Conservation (phyloP, 2,329 filamentous ascomycete genomes). For the Chrysoporthe austroafricana region DNA sequence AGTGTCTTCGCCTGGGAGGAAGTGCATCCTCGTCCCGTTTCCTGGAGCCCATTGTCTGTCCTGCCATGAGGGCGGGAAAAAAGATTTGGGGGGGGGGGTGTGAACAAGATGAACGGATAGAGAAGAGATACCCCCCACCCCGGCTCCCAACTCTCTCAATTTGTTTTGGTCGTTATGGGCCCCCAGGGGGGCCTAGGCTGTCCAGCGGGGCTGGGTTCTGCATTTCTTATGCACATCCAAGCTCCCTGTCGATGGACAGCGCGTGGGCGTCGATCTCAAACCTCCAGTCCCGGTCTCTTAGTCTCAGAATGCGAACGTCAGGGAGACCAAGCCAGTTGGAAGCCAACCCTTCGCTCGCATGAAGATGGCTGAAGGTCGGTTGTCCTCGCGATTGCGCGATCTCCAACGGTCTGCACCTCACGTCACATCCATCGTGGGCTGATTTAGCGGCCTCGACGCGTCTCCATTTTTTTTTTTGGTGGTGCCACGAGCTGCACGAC, state of each 20-base stretch:
- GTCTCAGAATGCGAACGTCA: background rate
- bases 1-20: too few relatives aligned
- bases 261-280: background rate
- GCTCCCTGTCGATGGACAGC: background rate
- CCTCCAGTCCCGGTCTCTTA: background rate
- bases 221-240: background rate
- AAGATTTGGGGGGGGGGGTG: too few relatives aligned
- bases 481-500: background rate
- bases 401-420: background rate
- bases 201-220: too few relatives aligned
- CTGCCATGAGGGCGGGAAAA: too few relatives aligned
- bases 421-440: background rate
- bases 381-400: background rate
- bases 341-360: background rate
- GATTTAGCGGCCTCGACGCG: background rate
- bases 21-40: too few relatives aligned
- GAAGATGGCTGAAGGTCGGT: background rate
- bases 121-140: too few relatives aligned
- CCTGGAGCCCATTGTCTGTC: too few relatives aligned
- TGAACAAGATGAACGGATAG: too few relatives aligned
- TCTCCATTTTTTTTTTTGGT: background rate
- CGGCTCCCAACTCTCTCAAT: too few relatives aligned
- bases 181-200: too few relatives aligned
- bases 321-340: background rate
- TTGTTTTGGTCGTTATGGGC: too few relatives aligned